Conservation (phyloP, 768 basidiomycete species). For the Tulasnella calospora region DNA sequence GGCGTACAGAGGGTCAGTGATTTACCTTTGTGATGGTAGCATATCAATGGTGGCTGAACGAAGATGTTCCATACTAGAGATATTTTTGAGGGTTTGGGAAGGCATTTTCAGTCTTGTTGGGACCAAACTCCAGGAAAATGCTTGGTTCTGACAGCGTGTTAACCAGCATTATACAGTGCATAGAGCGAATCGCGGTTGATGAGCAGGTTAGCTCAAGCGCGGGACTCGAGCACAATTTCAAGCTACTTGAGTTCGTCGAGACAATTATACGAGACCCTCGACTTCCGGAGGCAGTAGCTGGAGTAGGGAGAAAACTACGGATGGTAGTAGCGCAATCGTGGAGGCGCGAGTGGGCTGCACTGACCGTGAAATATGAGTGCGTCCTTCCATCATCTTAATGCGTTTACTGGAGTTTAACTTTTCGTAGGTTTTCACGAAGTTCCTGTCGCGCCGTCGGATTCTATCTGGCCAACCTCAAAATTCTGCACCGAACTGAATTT, state of each 20-base stretch:
- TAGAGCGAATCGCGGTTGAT: not conserved
- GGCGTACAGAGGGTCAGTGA: not conserved
- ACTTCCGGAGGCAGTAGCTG: not conserved
- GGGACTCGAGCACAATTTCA: not conserved
- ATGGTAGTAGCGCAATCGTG: not conserved
- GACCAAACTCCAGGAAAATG: not conserved
- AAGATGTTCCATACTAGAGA: not conserved
- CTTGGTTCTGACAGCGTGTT: not conserved
- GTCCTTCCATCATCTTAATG: not conserved
- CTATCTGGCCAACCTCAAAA: not conserved
- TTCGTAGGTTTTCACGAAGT: not conserved
- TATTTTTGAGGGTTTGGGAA: not conserved
- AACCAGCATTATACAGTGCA: not conserved
- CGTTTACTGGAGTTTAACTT: too few species aligned
- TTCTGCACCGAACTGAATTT: not conserved
- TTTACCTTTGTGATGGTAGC: not conserved
- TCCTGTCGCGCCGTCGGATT: not conserved
- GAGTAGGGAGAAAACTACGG: not conserved
- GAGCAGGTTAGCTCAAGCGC: not conserved
- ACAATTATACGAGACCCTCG: not conserved
- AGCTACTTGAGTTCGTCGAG: not conserved
- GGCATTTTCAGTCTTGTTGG: not conserved
- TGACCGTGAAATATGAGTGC: too few species aligned
- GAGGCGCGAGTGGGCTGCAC: not conserved
- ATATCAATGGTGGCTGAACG: not conserved